Percentiles rank a stretch among this genome's conserved stretches.
Conservation (phyloP, 768 basidiomycete species). For the Mycena pura region DNA sequence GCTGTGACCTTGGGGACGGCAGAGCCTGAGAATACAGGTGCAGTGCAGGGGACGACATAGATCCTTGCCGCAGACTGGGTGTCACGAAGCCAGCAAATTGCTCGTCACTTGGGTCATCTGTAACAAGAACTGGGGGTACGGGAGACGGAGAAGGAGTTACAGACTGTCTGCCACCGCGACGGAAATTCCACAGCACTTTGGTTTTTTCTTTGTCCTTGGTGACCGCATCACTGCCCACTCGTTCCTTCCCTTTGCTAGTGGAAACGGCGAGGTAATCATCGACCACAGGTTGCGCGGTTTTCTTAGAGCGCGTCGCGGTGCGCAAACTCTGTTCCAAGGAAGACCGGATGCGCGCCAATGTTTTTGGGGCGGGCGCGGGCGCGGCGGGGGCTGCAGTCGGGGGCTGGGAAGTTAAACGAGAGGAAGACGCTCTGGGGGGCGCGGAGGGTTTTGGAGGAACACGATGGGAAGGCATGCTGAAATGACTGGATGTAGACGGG, state of each 20-base stretch:
- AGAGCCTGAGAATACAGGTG: conserved; percentile 66
- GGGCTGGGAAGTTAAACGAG: conserved; percentile 44
- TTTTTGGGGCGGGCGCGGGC: conserved; percentile 52
- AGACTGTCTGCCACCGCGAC: conserved; percentile 48
- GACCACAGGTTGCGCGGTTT: conserved; percentile 39
- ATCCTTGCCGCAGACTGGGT: conserved; percentile 72
- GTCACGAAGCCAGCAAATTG: conserved; percentile 62
- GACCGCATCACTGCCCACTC: conserved; percentile 45
- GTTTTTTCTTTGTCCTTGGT: conserved; percentile 48
- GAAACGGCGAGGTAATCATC: conserved; percentile 55
- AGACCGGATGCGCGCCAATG: conserved; percentile 70
- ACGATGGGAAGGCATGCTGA: conserved; percentile 23
- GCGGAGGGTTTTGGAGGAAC: conserved; percentile 11
- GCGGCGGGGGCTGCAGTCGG: conserved; percentile 37
- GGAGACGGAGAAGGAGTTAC: conserved; percentile 47
- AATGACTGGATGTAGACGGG: conserved; percentile 31
- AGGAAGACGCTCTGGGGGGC: conserved; percentile 42
- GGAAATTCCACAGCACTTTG: conserved; percentile 57
- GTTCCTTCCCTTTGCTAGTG: conserved; percentile 52
- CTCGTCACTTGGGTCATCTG: conserved; percentile 42
- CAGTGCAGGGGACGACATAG: conserved; percentile 77
- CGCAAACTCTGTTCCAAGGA: conserved; percentile 73
- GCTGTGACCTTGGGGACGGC: conserved; percentile 59
- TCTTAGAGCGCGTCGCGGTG: conserved; percentile 66
- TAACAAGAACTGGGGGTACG: conserved; percentile 38